Percentiles rank a stretch among this genome's conserved stretches.
Conservation (phyloP, 2,329 filamentous ascomycete species). For the Colletotrichum echinochloae region DNA sequence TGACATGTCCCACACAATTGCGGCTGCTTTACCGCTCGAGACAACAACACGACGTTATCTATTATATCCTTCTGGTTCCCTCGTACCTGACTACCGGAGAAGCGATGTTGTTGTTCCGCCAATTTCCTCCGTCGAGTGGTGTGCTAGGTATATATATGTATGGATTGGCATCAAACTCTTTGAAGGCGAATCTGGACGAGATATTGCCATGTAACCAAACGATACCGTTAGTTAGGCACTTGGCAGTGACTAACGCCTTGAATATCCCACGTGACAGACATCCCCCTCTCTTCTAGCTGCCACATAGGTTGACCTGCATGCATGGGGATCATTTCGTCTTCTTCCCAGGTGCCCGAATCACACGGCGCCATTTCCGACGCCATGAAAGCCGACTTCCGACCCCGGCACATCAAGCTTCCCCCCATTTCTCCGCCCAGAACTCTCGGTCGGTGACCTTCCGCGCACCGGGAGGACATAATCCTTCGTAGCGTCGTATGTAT, state of each 20-base stretch:
- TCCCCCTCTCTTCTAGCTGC: neutral
- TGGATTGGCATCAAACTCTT: neutral
- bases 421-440: neutral
- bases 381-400: slow-evolving; percentile 2
- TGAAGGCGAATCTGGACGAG: slow-evolving; percentile 9
- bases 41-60: neutral
- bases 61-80: neutral
- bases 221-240: too few relatives aligned
- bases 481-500: slow-evolving; percentile 30
- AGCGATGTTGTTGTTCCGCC: slow-evolving; percentile 16
- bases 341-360: neutral
- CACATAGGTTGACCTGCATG: slow-evolving; percentile 23
- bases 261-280: too few relatives aligned
- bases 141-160: too few relatives aligned
- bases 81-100: slow-evolving; percentile 1
- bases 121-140: slow-evolving; percentile 10
- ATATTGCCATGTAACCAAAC: too few relatives aligned
- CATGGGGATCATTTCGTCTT: neutral
- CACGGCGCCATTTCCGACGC: slow-evolving; percentile 32
- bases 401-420: neutral
- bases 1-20: neutral
- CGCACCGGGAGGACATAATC: neutral
- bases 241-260: too few relatives aligned
- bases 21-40: neutral
- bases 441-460: slow-evolving; percentile 35